These are phyloP conservation scores for Huntiella omanensis DNA, from an alignment of 2,329 filamentous ascomycete genomes.

Conservation along the genomic window DNA sequence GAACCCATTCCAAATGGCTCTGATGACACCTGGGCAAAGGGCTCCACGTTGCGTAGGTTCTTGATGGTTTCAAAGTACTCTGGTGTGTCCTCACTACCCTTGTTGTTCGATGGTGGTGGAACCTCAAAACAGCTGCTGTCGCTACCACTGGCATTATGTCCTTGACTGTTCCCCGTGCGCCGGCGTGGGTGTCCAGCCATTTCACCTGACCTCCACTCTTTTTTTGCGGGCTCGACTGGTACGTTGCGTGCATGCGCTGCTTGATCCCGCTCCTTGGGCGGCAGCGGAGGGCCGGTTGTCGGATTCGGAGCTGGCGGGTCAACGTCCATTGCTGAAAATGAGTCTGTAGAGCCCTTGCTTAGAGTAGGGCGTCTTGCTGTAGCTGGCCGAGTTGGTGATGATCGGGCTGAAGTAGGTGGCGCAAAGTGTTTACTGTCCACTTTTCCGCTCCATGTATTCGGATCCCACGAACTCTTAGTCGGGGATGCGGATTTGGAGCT, in stretches of 20 bases:
- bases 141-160: constrained; percentile 14
- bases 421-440: constrained; percentile 33
- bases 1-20: constrained; percentile 38
- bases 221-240: constrained; percentile 36
- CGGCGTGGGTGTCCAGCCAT: constrained; percentile 12
- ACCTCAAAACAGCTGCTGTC: neutral
- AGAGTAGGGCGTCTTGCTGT: constrained; percentile 1
- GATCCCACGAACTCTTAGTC: constrained; percentile 22
- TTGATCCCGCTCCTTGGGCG: constrained; percentile 9
- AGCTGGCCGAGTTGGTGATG: constrained; percentile 7
- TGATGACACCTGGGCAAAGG: constrained; percentile 24
- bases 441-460: constrained; percentile 34
- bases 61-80: constrained; percentile 34
- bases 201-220: constrained; percentile 39
- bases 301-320: constrained; percentile 27
- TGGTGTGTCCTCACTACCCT: constrained; percentile 36
- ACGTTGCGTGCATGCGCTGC: constrained; percentile 28
- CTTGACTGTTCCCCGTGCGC: neutral
- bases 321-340: constrained; percentile 46
- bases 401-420: constrained; percentile 21
- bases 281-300: constrained; percentile 11
- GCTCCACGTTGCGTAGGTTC: constrained; percentile 37
- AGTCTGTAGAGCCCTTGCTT: constrained; percentile 18
- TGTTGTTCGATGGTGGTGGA: neutral
- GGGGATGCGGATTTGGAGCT: constrained; percentile 6